Conservation (phyloP, 306 rosid genomes). For the Dalbergia cultrata region DNA sequence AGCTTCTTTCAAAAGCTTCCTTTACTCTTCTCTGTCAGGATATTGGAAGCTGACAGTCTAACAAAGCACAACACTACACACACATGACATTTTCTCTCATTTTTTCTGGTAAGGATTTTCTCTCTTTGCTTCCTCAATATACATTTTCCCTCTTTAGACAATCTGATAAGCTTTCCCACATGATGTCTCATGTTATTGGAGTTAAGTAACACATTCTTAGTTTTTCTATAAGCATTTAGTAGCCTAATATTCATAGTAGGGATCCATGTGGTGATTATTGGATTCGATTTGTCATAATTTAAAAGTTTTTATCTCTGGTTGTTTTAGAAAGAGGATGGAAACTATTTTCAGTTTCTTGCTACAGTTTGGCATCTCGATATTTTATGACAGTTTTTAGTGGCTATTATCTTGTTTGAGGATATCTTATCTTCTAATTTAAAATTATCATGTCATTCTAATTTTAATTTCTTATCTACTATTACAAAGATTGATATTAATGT, state of each 20-base stretch:
- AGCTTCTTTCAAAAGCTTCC: too few species aligned
- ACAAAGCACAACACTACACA: too few species aligned
- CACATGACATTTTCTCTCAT: too few species aligned
- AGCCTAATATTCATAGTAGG: slow-evolving; percentile 12
- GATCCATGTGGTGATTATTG: neutral
- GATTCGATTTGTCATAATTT: slow-evolving; percentile 27
- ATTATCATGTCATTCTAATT: slow-evolving; percentile 11
- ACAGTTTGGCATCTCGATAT: neutral
- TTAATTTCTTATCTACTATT: neutral
- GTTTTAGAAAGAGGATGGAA: slow-evolving; percentile 4
- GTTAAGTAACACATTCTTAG: too few species aligned
- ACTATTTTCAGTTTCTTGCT: neutral
- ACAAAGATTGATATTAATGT: slow-evolving; percentile 8
- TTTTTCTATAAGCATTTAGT: slow-evolving; percentile 10
- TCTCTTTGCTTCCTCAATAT: too few species aligned
- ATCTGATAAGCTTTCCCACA: slow-evolving; percentile 23
- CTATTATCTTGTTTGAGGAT: slow-evolving; percentile 1
- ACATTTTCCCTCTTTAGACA: too few species aligned
- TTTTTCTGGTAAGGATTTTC: too few species aligned
- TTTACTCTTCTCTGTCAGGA: too few species aligned
- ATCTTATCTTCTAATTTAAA: neutral
- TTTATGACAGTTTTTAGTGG: neutral
- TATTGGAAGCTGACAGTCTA: too few species aligned
- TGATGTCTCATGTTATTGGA: too few species aligned
- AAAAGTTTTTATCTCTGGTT: slow-evolving; percentile 17